Base-by-base conservation (phyloP, 257 asterid genomes). In the Pogostemon cablin region DNA sequence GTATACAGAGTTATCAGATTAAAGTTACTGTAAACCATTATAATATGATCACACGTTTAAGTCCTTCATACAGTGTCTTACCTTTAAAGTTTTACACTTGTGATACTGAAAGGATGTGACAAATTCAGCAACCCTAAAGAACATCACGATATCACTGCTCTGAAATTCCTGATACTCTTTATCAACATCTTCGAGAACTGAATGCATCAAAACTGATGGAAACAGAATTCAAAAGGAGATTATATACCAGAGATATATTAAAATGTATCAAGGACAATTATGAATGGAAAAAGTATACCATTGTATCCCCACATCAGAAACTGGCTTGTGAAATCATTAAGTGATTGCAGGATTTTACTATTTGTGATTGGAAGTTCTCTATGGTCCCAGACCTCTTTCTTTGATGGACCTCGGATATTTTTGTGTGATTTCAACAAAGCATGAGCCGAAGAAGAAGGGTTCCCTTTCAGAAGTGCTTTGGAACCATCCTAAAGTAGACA, bases 231-330 rank as follows among this genome's bases (percentile, higher is more conserved):
- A 60, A 25, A 62, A 72, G 77, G 62, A 79, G 77, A 77, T 65
- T 58, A 72, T 68, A 62, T 8, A 56, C 76, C 70, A 70, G 47
- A 64, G 32, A 32, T 62, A 46, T 54, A 71, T 38, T 64, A 75
- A 56, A 57, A 60, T 40, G 50, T 66, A 65, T 48, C 7, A 55
- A 63, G 69, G 63, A 17, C 62, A 38, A 39, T 6, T 72, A 54
- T 62, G 62, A 35, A 62, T 72, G 62, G 43, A 46, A 56, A 71
- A 70, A 34, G 35, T 68, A 56, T 7, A 93, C 99, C 98, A 52
- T 91, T 89, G 82, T 91, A 93, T 77, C 98, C 96, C 70, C 95
- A 96, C 60, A 69, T 76, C 74, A 93, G 73, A 83, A 93, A 85
- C 83, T 93, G 97, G 77, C 71, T 84, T 65, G 81, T 72, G 72